phyloP scores from a whole-genome alignment of 495 filamentous ascomycete species.

The Peziza echinospora region DNA sequence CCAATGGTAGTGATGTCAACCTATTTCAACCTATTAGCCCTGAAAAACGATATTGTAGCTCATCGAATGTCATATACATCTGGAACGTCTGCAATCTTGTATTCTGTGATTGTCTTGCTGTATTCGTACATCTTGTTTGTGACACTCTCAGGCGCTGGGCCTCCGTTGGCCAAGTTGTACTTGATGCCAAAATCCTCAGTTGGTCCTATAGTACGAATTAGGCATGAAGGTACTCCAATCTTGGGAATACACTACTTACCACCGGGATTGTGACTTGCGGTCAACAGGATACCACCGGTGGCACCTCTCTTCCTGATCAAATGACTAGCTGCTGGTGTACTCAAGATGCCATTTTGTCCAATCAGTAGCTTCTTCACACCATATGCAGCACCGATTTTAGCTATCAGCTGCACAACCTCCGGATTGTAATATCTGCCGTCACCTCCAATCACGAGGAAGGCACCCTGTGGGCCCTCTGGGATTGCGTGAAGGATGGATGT shows the following conservation, averaged over 20 bases:
- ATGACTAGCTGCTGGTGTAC: slow-evolving; percentile 87
- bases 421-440: slow-evolving; percentile 96
- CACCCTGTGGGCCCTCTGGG: slow-evolving; percentile 69
- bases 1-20: slow-evolving; percentile 69
- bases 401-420: slow-evolving; percentile 86
- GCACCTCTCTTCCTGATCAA: slow-evolving; percentile 82
- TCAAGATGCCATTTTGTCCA: slow-evolving; percentile 87
- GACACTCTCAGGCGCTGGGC: slow-evolving; percentile 79
- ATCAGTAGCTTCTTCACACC: slow-evolving; percentile 97
- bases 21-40: too few species aligned
- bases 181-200: slow-evolving; percentile 95
- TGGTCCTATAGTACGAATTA: slow-evolving; percentile 38
- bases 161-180: slow-evolving; percentile 92
- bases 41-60: slow-evolving; percentile 3
- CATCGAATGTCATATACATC: too few species aligned
- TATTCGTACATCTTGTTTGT: slow-evolving; percentile 93
- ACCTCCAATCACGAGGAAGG: slow-evolving; percentile 89
- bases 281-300: slow-evolving; percentile 88
- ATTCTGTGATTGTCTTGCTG: slow-evolving; percentile 68
- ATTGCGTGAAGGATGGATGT: slow-evolving; percentile 86
- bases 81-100: slow-evolving; percentile 76
- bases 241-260: slow-evolving; percentile 34
- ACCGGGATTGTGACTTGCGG: slow-evolving; percentile 93
- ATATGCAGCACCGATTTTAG: slow-evolving; percentile 90
- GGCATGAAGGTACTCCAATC: neutral